Conservation (phyloP, 768 basidiomycete genomes). For the Trametopsis cervina region DNA sequence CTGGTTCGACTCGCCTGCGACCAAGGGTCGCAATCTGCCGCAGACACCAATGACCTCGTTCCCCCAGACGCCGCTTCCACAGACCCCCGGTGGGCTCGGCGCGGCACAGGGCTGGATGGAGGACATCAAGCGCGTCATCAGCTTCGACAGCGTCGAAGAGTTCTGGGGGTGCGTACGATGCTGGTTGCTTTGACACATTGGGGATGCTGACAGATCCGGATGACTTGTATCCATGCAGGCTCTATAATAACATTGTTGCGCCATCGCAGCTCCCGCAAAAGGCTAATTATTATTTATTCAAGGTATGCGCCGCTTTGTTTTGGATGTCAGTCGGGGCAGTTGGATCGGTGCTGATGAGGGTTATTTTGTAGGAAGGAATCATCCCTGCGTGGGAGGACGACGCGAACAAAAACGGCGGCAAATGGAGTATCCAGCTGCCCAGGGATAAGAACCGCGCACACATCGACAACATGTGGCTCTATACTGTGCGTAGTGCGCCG, state of each 20-base stretch:
- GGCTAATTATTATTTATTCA: conserved; percentile 99
- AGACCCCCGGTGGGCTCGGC: conserved; percentile 59
- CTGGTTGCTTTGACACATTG: not conserved
- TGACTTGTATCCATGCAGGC: conserved; percentile 33
- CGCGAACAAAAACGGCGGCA: conserved; percentile 94
- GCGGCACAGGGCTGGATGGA: conserved; percentile 97
- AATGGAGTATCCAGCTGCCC: conserved; percentile 98
- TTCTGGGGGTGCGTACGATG: conserved; percentile 84
- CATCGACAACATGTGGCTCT: conserved; percentile 97
- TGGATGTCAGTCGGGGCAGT: no score
- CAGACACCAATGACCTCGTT: conserved; percentile 76
- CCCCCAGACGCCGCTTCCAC: conserved; percentile 65
- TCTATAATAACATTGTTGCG: conserved; percentile 97
- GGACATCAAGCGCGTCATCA: conserved; percentile 94
- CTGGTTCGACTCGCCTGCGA: conserved; percentile 94
- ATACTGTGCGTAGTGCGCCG: conserved; percentile 57
- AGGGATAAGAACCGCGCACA: conserved; percentile 82
- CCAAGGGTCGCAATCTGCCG: conserved; percentile 84
- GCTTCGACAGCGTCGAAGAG: conserved; percentile 95
- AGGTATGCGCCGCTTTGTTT: conserved; percentile 48
- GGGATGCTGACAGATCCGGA: not conserved
- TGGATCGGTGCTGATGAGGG: no score
- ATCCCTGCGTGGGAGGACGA: conserved; percentile 98
- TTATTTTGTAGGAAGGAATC: conserved; percentile 85
- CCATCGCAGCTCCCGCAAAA: conserved; percentile 90